Conservation (phyloP, 805 yeast genomes). For the Brettanomyces anomalus region DNA sequence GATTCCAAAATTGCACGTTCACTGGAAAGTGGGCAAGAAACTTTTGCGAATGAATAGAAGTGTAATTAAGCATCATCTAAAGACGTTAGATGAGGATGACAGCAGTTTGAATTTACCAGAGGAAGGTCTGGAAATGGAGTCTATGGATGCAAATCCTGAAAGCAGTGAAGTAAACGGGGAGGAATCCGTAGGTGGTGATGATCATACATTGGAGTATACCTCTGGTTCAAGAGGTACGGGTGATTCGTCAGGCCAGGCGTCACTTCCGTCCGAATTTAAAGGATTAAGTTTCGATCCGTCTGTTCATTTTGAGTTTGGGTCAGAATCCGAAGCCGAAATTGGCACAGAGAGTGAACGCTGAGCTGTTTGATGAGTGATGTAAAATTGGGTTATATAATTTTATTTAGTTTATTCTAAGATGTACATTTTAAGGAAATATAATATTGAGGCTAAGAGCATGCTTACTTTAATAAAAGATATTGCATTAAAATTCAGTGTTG, state of each 20-base stretch:
- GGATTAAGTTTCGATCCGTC: not conserved
- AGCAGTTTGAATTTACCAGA: conserved; percentile 1
- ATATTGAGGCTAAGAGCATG: too few species aligned
- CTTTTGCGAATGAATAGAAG: not conserved
- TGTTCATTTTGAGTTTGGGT: not conserved
- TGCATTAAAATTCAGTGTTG: too few species aligned
- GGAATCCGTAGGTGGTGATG: too few species aligned
- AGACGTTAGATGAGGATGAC: not conserved
- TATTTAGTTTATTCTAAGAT: too few species aligned
- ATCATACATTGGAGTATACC: too few species aligned
- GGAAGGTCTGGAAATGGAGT: not conserved
- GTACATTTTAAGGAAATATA: too few species aligned
- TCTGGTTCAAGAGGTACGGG: too few species aligned
- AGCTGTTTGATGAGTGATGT: too few species aligned
- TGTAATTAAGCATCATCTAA: not conserved
- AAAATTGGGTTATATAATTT: too few species aligned
- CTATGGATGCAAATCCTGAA: too few species aligned
- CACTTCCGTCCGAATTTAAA: not conserved
- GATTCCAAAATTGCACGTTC: not conserved
- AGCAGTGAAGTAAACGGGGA: too few species aligned
- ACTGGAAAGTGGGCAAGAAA: not conserved
- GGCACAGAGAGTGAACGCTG: not conserved
- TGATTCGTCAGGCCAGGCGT: not conserved
- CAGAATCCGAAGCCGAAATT: not conserved
- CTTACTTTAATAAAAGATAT: too few species aligned